A percentile compares a stretch with the other conserved stretches of the same genome.
phyloP scores from a whole-genome alignment of 1,284 basidiomycete genomes.

The Xerocomus minutiporus region DNA sequence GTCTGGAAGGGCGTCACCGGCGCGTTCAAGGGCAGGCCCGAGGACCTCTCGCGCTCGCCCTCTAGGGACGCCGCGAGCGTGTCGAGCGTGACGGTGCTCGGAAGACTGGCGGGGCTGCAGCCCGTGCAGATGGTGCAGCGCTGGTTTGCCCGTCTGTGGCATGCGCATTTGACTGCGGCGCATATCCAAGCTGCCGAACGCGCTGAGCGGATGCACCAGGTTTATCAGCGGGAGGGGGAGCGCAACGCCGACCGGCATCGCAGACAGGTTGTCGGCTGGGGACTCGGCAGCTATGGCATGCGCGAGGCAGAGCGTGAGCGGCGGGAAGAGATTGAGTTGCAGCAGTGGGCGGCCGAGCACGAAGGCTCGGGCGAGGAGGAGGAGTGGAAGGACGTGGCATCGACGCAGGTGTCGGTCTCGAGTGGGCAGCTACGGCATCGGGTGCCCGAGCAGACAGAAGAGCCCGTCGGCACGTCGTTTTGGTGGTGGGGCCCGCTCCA shows the following conservation, averaged over 20 bases:
- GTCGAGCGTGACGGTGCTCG: not conserved
- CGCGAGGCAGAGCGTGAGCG: constrained; percentile 33
- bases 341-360: not conserved
- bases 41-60: not conserved
- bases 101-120: constrained; percentile 17
- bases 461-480: constrained; percentile 37
- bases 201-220: constrained; percentile 54
- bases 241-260: constrained; percentile 24
- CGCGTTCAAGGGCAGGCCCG: constrained; percentile 29
- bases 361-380: constrained; percentile 10
- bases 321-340: constrained; percentile 19
- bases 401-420: not conserved
- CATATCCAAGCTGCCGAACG: constrained; percentile 62
- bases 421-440: not conserved
- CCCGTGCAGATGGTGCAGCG: constrained; percentile 41
- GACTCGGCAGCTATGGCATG: constrained; percentile 66
- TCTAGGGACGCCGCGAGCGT: constrained; percentile 11
- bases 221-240: constrained; percentile 43
- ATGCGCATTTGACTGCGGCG: constrained; percentile 63
- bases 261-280: constrained; percentile 51
- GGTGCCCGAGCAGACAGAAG: constrained; percentile 9
- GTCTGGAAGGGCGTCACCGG: constrained; percentile 53
- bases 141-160: constrained; percentile 55
- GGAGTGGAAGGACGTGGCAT: constrained; percentile 13
- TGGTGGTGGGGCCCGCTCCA: constrained; percentile 79